Conservation (phyloP, 805 yeast genomes). For the Scheffersomyces spartinae region DNA sequence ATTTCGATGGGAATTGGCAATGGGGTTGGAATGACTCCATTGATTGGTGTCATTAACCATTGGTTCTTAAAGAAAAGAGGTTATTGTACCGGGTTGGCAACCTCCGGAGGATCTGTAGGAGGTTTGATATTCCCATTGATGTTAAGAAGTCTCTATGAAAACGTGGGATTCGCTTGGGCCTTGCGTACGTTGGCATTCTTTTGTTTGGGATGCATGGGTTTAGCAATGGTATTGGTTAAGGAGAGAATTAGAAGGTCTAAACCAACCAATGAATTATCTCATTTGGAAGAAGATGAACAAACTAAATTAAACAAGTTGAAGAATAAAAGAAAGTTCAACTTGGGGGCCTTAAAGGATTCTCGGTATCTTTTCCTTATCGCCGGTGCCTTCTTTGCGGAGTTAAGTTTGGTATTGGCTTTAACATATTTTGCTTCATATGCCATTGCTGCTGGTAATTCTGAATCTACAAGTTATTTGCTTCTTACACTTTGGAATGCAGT, state of each 20-base stretch:
- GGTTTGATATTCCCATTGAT: slow-evolving; percentile 52
- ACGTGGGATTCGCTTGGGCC: slow-evolving; percentile 52
- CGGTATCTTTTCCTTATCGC: slow-evolving; percentile 21
- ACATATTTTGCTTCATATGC: slow-evolving; percentile 53
- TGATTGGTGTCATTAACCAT: slow-evolving; percentile 51
- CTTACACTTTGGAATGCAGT: slow-evolving; percentile 36
- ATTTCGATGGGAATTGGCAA: slow-evolving; percentile 46
- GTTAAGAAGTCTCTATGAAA: slow-evolving; percentile 31
- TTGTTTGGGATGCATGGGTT: slow-evolving; percentile 14
- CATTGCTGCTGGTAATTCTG: slow-evolving; percentile 33
- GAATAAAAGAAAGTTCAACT: slow-evolving; percentile 19
- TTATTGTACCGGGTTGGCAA: slow-evolving; percentile 48
- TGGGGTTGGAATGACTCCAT: slow-evolving; percentile 49
- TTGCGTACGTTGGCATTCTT: slow-evolving; percentile 35
- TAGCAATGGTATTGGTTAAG: slow-evolving; percentile 15
- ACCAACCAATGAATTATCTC: not conserved
- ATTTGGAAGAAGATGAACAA: not conserved
- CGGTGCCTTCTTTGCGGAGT: slow-evolving; percentile 37
- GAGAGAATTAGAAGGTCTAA: slow-evolving; percentile 11
- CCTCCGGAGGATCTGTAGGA: slow-evolving; percentile 58
- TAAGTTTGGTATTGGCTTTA: slow-evolving; percentile 37
- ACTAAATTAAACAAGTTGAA: too few relatives aligned
- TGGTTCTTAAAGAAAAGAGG: slow-evolving; percentile 57
- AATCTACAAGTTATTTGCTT: slow-evolving; percentile 30
- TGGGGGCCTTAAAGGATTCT: slow-evolving; percentile 25